Base-by-base conservation (phyloP, 2,329 filamentous ascomycete genomes). In the Keithomyces neogunnii region DNA sequence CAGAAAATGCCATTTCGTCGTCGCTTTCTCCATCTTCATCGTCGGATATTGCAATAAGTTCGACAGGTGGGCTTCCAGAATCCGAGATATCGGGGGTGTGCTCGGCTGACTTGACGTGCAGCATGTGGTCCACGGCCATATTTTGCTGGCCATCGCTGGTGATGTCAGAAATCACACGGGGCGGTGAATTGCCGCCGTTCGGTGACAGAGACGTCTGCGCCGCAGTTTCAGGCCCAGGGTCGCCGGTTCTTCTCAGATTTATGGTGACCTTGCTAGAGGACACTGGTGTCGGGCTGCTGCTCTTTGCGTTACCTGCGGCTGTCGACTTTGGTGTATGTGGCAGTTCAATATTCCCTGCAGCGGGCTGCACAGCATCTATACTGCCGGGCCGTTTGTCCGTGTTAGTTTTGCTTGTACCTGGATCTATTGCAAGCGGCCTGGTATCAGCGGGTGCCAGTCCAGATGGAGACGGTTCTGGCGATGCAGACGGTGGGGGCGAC, bases 261-360 rank as follows among this genome's bases (percentile, higher is more conserved):
- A 84, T 75, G 8, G 81, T 84, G 47, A 84, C 77, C 60, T 71
- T 75, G 63, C 77, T 83, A 3, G 80, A 80, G 36, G 75, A 72
- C 38, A 73, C 71, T 39, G 62, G 62, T 59, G 32, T 64, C 55
- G 45, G 64, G 63, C 48, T 68, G 62, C 40, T 62, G 58, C 48
- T 66, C 60, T 45, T 62, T 57, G 32, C 64, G 58, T 42, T 59
- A 61, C 44, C 30, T 5, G 55, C 13, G 2, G 49, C 19, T 13
- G 43, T 63, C 19, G 19, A 19, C 46, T 72, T 68, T 31, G 73
- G 74, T 2, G 74, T 78, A 6, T 28, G 36, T 19, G 40, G 40
- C 7, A 49, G n/a, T 10, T 50, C 51, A 28, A 38, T 38, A n/a
- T 10, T 30, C 7, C 45, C 31, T 8, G 29, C 32, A 30, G 38